phyloP scores from a whole-genome alignment of 768 basidiomycete genomes.

The Daedaleopsis sinensis region DNA sequence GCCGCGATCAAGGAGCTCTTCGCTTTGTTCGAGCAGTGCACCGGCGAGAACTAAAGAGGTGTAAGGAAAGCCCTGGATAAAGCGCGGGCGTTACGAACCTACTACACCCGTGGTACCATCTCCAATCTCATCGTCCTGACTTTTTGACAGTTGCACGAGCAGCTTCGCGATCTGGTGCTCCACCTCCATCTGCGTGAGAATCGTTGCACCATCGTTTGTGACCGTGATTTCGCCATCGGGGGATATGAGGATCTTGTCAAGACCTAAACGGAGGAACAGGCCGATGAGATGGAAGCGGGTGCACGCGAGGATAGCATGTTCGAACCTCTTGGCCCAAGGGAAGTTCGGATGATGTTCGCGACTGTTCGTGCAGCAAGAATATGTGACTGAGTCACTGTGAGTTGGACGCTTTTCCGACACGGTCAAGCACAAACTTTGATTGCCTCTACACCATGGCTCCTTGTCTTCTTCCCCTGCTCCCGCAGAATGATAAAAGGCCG shows the following conservation, averaged over 20 bases:
- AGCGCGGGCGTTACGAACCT: conserved; percentile 56
- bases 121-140: conserved; percentile 99
- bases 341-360: conserved; percentile 92
- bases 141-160: conserved; percentile 93
- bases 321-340: conserved; percentile 90
- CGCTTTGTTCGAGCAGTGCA: conserved; percentile 92
- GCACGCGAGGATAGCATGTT: neutral
- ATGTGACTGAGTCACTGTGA: conserved; percentile 63
- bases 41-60: conserved; percentile 86
- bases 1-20: conserved; percentile 96
- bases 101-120: conserved; percentile 99
- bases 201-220: conserved; percentile 99
- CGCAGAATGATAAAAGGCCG: conserved; percentile 97
- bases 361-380: conserved; percentile 95
- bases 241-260: conserved; percentile 94
- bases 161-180: conserved; percentile 99
- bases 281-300: neutral
- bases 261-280: conserved; percentile 49
- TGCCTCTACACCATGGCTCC: conserved; percentile 90
- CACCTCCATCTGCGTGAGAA: conserved; percentile 97
- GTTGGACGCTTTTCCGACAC: conserved; percentile 1
- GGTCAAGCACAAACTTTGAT: conserved; percentile 73
- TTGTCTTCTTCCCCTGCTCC: conserved; percentile 90
- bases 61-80: neutral
- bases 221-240: conserved; percentile 99